phyloP scores from a whole-genome alignment of 305 asterid genomes.

The Coffea humblotiana region DNA sequence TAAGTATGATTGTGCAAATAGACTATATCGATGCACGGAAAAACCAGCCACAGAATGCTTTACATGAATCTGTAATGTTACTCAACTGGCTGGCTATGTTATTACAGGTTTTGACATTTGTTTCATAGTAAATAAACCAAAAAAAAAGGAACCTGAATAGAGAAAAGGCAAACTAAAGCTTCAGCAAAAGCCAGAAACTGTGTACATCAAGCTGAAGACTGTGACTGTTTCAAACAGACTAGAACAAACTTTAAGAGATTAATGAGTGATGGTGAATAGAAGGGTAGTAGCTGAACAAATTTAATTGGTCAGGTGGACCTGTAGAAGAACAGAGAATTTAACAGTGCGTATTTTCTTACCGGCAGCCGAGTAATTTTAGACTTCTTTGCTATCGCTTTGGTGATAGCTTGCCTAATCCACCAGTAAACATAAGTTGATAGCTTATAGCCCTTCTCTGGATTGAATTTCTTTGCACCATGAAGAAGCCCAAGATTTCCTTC shows the following conservation, averaged over 20 bases:
- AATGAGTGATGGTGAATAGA: neutral
- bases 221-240: neutral
- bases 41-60: neutral
- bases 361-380: conserved; percentile 56
- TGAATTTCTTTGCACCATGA: conserved; percentile 45
- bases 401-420: conserved; percentile 74
- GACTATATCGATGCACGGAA: neutral
- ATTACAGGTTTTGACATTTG: neutral
- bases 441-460: conserved; percentile 22
- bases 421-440: conserved; percentile 70
- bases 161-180: neutral
- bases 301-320: neutral
- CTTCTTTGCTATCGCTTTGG: conserved; percentile 54
- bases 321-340: neutral
- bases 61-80: neutral
- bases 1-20: neutral
- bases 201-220: neutral
- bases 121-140: too few relatives aligned
- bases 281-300: neutral
- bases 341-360: conserved; percentile 35
- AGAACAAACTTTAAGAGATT: neutral
- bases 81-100: neutral
- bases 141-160: neutral
- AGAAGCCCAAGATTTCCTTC: conserved; percentile 76
- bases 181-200: neutral